These are phyloP conservation scores for Acanthamoeba castellanii DNA, from an alignment of 208 protist genomes.

Conservation along the genomic window DNA sequence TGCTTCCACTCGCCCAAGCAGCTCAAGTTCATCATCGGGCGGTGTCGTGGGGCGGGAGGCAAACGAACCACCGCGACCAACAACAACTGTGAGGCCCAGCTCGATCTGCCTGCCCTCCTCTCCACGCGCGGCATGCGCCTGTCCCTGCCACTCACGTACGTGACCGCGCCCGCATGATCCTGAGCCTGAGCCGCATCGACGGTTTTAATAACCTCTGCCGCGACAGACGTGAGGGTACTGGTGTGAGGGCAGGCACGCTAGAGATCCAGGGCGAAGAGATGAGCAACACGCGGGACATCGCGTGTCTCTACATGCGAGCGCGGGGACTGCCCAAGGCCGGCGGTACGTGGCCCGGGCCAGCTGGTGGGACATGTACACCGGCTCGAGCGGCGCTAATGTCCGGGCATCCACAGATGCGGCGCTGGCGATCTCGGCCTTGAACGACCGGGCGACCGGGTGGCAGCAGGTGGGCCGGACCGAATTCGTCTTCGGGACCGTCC, in stretches of 20 bases:
- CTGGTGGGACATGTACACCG: not conserved
- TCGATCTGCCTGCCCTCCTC: not conserved
- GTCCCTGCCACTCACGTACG: constrained; percentile 7
- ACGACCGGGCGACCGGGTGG: not conserved
- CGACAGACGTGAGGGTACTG: not conserved
- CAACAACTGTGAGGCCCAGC: not conserved
- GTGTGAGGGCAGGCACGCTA: not conserved
- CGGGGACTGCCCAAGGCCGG: constrained; percentile 32
- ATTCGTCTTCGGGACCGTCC: constrained; percentile 48
- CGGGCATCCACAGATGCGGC: not conserved
- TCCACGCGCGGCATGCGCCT: not conserved
- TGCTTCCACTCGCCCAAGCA: not conserved
- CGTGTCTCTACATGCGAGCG: constrained; percentile 11
- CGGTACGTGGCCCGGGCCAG: not conserved
- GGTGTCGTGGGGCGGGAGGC: not conserved
- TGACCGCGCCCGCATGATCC: not conserved
- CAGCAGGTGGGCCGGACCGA: constrained; percentile 27
- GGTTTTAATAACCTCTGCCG: not conserved
- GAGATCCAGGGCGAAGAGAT: not conserved
- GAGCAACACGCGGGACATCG: constrained; percentile 26
- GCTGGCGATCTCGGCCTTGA: not conserved
- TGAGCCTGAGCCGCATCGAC: not conserved
- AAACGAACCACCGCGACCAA: not conserved
- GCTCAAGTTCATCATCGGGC: not conserved
- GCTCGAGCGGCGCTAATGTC: not conserved